These are phyloP conservation scores for Yamadazyma dushanensis DNA, from an alignment of 1,139 yeast genomes.

Conservation along the genomic window DNA sequence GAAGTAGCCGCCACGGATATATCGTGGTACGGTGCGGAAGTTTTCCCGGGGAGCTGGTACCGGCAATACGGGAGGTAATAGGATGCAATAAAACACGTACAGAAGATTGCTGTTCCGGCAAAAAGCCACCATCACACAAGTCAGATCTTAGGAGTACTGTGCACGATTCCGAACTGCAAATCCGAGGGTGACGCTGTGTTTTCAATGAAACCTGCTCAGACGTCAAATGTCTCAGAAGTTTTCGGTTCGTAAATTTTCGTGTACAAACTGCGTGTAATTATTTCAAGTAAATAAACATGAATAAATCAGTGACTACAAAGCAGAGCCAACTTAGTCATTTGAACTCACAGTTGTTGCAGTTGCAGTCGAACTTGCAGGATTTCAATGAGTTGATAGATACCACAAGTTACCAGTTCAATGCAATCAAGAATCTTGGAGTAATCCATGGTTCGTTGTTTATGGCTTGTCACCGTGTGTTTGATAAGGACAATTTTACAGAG, in stretches of 20 bases:
- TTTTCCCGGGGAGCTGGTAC: constrained; percentile 1
- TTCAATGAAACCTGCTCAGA: too few species aligned
- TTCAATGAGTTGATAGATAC: constrained; percentile 54
- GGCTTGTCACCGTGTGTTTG: constrained; percentile 66
- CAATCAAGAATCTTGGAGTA: constrained; percentile 57
- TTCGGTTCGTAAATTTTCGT: too few species aligned
- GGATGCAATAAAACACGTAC: too few species aligned
- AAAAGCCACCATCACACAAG: too few species aligned
- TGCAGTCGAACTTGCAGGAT: constrained; percentile 59
- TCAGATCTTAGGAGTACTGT: too few species aligned
- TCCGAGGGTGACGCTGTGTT: too few species aligned
- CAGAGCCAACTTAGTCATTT: constrained; percentile 60
- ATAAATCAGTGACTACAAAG: constrained; percentile 18
- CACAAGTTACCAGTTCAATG: constrained; percentile 56
- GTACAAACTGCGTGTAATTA: too few species aligned
- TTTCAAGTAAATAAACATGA: neutral
- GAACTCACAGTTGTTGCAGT: constrained; percentile 61
- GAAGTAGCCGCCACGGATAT: neutral
- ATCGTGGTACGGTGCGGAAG: neutral
- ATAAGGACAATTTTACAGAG: constrained; percentile 37
- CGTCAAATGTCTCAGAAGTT: too few species aligned
- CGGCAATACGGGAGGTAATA: constrained; percentile 1
- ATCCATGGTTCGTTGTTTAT: constrained; percentile 63
- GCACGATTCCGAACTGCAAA: too few species aligned
- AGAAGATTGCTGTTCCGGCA: too few species aligned